A percentile compares a stretch with the other conserved stretches of the same genome.
phyloP scores from a whole-genome alignment of 2,329 filamentous ascomycete genomes.

The Thelonectria olida region DNA sequence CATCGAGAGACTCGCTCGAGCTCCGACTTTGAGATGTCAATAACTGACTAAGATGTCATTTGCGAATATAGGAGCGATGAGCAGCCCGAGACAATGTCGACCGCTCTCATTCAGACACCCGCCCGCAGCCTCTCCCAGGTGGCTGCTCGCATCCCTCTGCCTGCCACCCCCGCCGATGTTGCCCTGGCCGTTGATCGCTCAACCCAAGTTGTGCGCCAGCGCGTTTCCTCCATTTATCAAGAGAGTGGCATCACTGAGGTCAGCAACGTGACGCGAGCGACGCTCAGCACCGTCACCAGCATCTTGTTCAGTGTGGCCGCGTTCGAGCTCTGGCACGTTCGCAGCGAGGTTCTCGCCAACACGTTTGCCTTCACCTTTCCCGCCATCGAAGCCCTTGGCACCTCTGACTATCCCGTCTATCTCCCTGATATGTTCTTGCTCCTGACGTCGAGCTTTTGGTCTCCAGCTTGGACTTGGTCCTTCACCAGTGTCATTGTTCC shows the following conservation, averaged over 20 bases:
- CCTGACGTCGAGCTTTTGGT: slow-evolving; percentile 84
- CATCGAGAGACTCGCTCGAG: slow-evolving; percentile 7
- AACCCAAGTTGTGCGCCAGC: slow-evolving; percentile 71
- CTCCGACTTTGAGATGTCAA: neutral
- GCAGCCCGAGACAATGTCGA: slow-evolving; percentile 48
- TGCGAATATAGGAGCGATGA: slow-evolving; percentile 41
- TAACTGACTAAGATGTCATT: slow-evolving; percentile 27
- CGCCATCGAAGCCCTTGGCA: slow-evolving; percentile 63
- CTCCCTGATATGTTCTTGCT: slow-evolving; percentile 85
- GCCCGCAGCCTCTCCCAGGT: slow-evolving; percentile 63
- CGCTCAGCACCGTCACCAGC: slow-evolving; percentile 75
- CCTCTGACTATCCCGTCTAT: slow-evolving; percentile 68
- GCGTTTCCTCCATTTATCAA: slow-evolving; percentile 71
- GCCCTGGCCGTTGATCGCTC: slow-evolving; percentile 79
- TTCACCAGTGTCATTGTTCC: slow-evolving; percentile 78
- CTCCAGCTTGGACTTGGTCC: slow-evolving; percentile 79
- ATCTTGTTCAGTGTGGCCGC: slow-evolving; percentile 74
- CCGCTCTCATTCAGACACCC: slow-evolving; percentile 59
- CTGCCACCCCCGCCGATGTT: slow-evolving; percentile 82
- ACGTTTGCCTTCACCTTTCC: slow-evolving; percentile 79
- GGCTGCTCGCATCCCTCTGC: slow-evolving; percentile 72
- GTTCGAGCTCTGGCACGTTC: slow-evolving; percentile 77
- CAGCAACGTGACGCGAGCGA: slow-evolving; percentile 72
- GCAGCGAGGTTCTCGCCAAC: slow-evolving; percentile 75
- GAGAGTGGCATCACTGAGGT: slow-evolving; percentile 73